A percentile compares a stretch with the other conserved stretches of the same genome.
These are phyloP conservation scores for Tuber umbilicatum DNA, from an alignment of 495 filamentous ascomycete species.

Conservation along the genomic window DNA sequence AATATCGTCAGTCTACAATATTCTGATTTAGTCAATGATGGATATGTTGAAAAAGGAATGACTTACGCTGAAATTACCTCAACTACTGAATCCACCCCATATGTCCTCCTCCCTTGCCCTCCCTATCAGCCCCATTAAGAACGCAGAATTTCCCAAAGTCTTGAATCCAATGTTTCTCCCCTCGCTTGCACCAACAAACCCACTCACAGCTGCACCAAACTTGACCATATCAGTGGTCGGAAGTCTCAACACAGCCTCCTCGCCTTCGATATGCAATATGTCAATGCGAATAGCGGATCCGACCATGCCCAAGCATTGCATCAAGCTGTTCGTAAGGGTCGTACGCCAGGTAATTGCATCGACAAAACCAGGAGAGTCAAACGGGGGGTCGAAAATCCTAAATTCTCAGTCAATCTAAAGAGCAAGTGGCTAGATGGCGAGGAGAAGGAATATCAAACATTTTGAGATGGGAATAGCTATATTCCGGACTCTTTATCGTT, in stretches of 20 bases:
- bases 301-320: constrained; percentile 70
- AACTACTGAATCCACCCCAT: constrained; percentile 12
- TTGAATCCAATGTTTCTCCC: constrained; percentile 28
- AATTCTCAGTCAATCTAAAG: constrained; percentile 4
- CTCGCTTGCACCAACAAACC: constrained; percentile 31
- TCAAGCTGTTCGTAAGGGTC: constrained; percentile 64
- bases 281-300: constrained; percentile 75
- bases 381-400: constrained; percentile 39
- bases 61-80: neutral
- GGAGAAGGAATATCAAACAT: constrained; percentile 30
- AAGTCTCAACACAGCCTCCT: constrained; percentile 65
- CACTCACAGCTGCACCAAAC: constrained; percentile 53
- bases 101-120: constrained; percentile 33
- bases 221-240: constrained; percentile 58
- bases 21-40: neutral
- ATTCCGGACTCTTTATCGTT: constrained; percentile 34
- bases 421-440: neutral
- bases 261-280: constrained; percentile 58
- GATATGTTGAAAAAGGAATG: neutral
- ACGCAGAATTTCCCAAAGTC: constrained; percentile 31
- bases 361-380: constrained; percentile 42
- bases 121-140: constrained; percentile 41
- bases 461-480: constrained; percentile 37
- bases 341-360: constrained; percentile 70
- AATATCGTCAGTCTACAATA: neutral